Base-by-base conservation (phyloP, 2,329 filamentous ascomycete genomes). In the Taxawa tesnikishii region DNA sequence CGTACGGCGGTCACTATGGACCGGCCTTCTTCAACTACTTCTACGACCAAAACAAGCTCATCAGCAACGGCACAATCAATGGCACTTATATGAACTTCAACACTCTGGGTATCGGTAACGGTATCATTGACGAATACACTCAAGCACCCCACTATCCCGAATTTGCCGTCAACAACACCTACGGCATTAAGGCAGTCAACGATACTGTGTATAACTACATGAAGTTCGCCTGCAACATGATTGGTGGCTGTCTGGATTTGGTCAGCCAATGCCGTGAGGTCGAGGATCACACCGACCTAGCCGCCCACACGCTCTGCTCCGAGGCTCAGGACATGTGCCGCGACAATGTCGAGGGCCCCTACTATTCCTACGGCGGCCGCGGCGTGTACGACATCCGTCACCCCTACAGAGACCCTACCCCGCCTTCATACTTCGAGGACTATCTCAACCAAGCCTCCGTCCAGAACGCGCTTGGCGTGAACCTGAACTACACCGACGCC, bases 381-480 rank as follows among this genome's bases (percentile, higher is more conserved):
- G 72, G 73, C 31, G 54, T 60, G 6, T 79, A 79, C 45, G 75
- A 79, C 37, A 69, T 81, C 16, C 63, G 74, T 6, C 67, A 74
- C 32, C 59, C 65, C 10, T 53, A 44, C 38, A 32, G 61, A 18
- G 49, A 81, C 46, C 72, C 79, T 0, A 78, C 78, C 39, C 39
- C 80, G 3, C 64, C 73, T 1, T 56, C 54, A 21, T 72, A 69
- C 32, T 79, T 77, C 49, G 43, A 63, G 13, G 65, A 75, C 24
- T 83, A 79, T 51, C 63, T 87, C 32, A 79, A 80, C 47, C 65
- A 68, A 27, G 62, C 64, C 8, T 42, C 51, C 5, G 62, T 81
- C 2, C 69, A 73, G 38, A 49, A 67, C 13, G 68, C 71, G 1
- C 65, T 83, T 14, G 77, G 77, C 9, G 39, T 49, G 53, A 33